Evolutionary conservation across 1,284 basidiomycete genomes (phyloP).

Genomic region (Pascua sp.): DNA sequence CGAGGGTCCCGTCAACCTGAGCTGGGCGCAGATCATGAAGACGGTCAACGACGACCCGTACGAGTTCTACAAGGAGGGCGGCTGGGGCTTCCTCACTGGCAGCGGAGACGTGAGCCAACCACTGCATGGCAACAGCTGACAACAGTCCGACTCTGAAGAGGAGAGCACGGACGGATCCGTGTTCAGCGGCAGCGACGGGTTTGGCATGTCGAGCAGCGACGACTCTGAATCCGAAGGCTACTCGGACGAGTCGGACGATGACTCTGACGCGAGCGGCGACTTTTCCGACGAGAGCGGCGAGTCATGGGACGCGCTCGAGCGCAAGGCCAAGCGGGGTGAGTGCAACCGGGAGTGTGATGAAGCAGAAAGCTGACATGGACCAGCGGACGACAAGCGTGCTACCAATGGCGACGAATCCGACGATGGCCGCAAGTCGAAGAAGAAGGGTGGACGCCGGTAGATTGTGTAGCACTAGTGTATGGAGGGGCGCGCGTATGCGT

Average conservation of each 20-base stretch:
- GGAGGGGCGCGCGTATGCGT: background rate
- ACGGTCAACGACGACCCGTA: slow-evolving; percentile 92
- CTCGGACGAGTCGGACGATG: slow-evolving; percentile 54
- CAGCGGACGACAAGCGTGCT: slow-evolving; percentile 38
- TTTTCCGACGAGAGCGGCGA: slow-evolving; percentile 59
- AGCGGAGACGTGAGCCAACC: slow-evolving; percentile 52
- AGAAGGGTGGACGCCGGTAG: slow-evolving; percentile 24
- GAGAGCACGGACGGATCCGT: slow-evolving; percentile 73
- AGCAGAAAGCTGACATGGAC: no score
- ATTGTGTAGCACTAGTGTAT: slow-evolving; percentile 14
- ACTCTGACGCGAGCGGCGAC: slow-evolving; percentile 56
- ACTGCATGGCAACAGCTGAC: no score
- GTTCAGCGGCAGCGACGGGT: slow-evolving; percentile 56
- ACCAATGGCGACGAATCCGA: slow-evolving; percentile 31
- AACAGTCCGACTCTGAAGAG: slow-evolving; percentile 61
- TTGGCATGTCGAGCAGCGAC: slow-evolving; percentile 26
- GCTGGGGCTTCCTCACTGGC: slow-evolving; percentile 86
- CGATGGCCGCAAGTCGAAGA: slow-evolving; percentile 38
- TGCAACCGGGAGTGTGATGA: no score
- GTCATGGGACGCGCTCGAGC: slow-evolving; percentile 93
- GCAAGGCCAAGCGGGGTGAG: slow-evolving; percentile 62
- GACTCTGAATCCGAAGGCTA: slow-evolving; percentile 54
- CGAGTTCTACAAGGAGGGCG: slow-evolving; percentile 93
- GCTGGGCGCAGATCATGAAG: slow-evolving; percentile 98
- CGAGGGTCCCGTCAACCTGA: slow-evolving; percentile 95